These are phyloP conservation scores for Arabidopsis lyrata DNA, from an alignment of 441 rosid species.

Conservation along the genomic window DNA sequence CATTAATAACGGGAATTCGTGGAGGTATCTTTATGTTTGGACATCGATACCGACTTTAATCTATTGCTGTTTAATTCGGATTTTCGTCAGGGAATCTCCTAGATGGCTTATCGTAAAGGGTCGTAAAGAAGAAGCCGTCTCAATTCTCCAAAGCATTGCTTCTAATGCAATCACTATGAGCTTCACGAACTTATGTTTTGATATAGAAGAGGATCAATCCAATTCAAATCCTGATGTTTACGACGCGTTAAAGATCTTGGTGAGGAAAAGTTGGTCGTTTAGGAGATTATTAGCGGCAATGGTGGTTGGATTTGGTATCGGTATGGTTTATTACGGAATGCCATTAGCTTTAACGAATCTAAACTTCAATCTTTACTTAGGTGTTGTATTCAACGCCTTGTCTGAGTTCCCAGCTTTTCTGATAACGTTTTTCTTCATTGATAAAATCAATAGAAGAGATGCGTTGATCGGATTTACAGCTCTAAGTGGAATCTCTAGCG, in stretches of 20 bases:
- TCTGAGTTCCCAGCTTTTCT: conserved; percentile 65
- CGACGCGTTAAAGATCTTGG: conserved; percentile 56
- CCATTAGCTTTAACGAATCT: conserved; percentile 66
- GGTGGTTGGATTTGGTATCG: conserved; percentile 61
- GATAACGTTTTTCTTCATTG: conserved; percentile 53
- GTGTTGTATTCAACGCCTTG: conserved; percentile 67
- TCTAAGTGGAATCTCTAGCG: conserved; percentile 57
- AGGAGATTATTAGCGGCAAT: conserved; percentile 49
- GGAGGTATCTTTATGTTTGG: conserved; percentile 72
- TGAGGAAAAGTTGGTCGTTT: conserved; percentile 61
- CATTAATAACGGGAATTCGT: conserved; percentile 54
- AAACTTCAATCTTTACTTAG: conserved; percentile 61
- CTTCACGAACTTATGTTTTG: conserved; percentile 44
- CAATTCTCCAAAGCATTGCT: conserved; percentile 49
- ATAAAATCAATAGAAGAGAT: conserved; percentile 51
- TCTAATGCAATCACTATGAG: conserved; percentile 38
- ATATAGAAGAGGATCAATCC: conserved; percentile 42
- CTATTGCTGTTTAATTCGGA: conserved; percentile 48
- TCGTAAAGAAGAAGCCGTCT: conserved; percentile 59
- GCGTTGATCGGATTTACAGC: conserved; percentile 55
- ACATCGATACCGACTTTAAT: conserved; percentile 59
- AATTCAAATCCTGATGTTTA: conserved; percentile 45
- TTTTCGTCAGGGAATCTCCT: conserved; percentile 69
- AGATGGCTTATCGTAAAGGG: conserved; percentile 77
- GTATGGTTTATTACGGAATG: conserved; percentile 79